phyloP scores from a whole-genome alignment of 2,329 filamentous ascomycete species.

The Fusarium incarnatum region DNA sequence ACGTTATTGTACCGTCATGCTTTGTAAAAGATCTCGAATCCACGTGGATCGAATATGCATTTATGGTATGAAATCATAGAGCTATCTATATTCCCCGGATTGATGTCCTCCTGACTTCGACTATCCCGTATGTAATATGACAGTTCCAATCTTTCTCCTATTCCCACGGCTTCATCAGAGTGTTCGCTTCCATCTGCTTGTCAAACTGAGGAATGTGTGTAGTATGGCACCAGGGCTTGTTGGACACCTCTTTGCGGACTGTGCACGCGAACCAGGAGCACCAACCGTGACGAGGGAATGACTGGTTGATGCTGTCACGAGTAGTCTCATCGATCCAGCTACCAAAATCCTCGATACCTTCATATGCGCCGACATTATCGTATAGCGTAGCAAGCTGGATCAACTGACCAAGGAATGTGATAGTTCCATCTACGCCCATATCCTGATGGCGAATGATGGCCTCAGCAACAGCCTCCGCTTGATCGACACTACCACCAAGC shows the following conservation, averaged over 20 bases:
- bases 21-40: accelerated
- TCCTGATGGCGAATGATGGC: slow-evolving; percentile 17
- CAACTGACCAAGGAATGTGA: slow-evolving; percentile 10
- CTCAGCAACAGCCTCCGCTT: slow-evolving; percentile 13
- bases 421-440: slow-evolving; percentile 7
- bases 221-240: slow-evolving; percentile 79
- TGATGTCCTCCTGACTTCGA: background rate
- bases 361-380: slow-evolving; percentile 73
- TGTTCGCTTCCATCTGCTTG: slow-evolving; percentile 65
- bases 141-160: background rate
- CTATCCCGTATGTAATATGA: background rate
- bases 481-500: background rate
- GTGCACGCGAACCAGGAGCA: slow-evolving; percentile 71
- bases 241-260: slow-evolving; percentile 67
- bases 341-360: slow-evolving; percentile 56
- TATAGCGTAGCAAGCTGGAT: slow-evolving; percentile 50
- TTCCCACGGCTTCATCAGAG: slow-evolving; percentile 60
- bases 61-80: background rate
- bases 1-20: background rate
- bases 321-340: slow-evolving; percentile 62
- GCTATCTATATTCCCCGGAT: accelerated
- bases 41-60: background rate
- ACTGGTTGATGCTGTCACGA: slow-evolving; percentile 53
- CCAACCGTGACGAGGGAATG: slow-evolving; percentile 71
- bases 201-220: slow-evolving; percentile 70